phyloP scores from a whole-genome alignment of 2,329 filamentous ascomycete species.

The Fusarium sp. region DNA sequence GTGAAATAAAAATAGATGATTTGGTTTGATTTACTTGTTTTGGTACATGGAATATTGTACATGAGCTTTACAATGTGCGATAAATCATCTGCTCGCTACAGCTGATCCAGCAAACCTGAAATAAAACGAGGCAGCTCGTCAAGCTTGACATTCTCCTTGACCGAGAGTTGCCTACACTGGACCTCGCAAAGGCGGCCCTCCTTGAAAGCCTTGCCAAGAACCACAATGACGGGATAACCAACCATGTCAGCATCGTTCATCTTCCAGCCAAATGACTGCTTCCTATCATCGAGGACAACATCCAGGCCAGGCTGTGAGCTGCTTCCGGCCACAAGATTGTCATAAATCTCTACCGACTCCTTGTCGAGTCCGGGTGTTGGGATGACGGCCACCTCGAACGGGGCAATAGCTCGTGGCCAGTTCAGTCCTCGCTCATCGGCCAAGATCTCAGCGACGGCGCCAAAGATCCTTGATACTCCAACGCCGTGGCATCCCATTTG shows the following conservation, averaged over 20 bases:
- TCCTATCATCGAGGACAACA: conserved; percentile 79
- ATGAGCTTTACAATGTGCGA: conserved; percentile 1
- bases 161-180: conserved; percentile 76
- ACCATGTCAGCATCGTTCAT: conserved; percentile 89
- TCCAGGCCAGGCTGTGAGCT: conserved; percentile 60
- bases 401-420: conserved; percentile 89
- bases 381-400: conserved; percentile 81
- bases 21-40: not conserved
- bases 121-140: conserved; percentile 59
- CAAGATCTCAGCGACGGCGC: conserved; percentile 82
- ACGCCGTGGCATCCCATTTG: conserved; percentile 99
- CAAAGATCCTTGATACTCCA: conserved; percentile 90
- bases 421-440: conserved; percentile 80
- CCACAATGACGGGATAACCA: conserved; percentile 86
- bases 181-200: conserved; percentile 74
- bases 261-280: conserved; percentile 81
- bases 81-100: conserved; percentile 53
- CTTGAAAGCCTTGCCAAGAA: conserved; percentile 80
- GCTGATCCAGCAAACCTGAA: conserved; percentile 56
- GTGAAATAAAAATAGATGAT: not conserved
- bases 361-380: conserved; percentile 58
- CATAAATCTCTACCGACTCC: conserved; percentile 71
- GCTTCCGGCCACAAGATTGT: conserved; percentile 58
- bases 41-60: conserved; percentile 15
- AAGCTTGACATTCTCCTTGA: conserved; percentile 70